Conservation (phyloP, 2,329 filamentous ascomycete species). For the Colletotrichum eleusines region DNA sequence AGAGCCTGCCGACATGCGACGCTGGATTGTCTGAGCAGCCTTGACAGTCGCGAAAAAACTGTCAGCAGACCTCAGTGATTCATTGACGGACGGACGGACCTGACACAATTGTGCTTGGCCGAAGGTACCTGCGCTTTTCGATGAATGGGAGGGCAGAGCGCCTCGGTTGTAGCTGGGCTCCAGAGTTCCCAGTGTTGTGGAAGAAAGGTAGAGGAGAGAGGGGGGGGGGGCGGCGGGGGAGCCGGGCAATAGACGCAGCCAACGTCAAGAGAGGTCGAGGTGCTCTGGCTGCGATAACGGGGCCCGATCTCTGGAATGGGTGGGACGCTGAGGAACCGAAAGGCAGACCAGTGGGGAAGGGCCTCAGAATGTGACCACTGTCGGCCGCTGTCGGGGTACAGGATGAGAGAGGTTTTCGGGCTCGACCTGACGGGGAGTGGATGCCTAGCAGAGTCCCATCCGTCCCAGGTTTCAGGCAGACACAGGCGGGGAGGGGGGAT, state of each 20-base stretch:
- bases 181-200: neutral
- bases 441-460: neutral
- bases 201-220: too few species aligned
- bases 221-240: too few species aligned
- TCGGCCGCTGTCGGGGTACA: slow-evolving; percentile 26
- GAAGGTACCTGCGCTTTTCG: slow-evolving; percentile 10
- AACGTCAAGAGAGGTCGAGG: neutral
- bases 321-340: neutral
- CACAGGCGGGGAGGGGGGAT: slow-evolving; percentile 21
- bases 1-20: neutral
- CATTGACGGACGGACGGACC: neutral
- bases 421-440: neutral
- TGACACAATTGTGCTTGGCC: slow-evolving; percentile 3
- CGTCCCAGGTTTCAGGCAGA: slow-evolving; percentile 21
- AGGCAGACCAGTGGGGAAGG: slow-evolving; percentile 27
- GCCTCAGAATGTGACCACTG: slow-evolving; percentile 24
- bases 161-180: slow-evolving; percentile 1
- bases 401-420: slow-evolving; percentile 15
- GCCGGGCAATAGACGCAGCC: too few species aligned
- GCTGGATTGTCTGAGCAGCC: neutral
- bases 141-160: neutral
- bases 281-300: slow-evolving; percentile 36
- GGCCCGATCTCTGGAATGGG: slow-evolving; percentile 22
- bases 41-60: neutral
- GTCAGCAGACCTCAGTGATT: neutral